Base-by-base conservation (phyloP, 225 moss, liverwort and hornwort genomes). In the Rhytidiadelphus loreus region DNA sequence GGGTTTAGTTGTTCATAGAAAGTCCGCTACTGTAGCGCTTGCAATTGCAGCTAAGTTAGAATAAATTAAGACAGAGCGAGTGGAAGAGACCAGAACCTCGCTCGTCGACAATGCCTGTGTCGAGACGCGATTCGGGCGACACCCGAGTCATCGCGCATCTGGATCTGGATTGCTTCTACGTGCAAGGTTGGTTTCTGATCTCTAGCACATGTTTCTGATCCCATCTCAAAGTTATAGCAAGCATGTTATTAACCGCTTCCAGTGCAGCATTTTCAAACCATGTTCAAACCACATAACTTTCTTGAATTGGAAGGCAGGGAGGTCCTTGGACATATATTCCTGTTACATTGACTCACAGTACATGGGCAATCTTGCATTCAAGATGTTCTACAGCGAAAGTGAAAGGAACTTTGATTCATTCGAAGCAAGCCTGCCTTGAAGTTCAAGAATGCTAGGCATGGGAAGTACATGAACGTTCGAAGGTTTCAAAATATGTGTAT, bases 91-190 rank as follows among this genome's bases (percentile, higher is more conserved):
- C 6, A 65, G 70, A 80, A 52, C 39, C 39, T 81, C 84, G 70
- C 55, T 39, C 70, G 32, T 70, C 69, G 69, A 94, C 68, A 76
- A 98, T 98, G 98, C 91, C 97, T 46, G 85, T 95, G 84, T 92
- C 94, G 17, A 93, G 93, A 86, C 92, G 94, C 32, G 96, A 96
- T 91, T 94, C 98, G 85, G 89, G 88, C 62, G 97, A 98, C 75
- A 92, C 92, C 41, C 91, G 97, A 59, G 95, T 97, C 52, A 96
- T 98, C 81, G 98, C 97, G 44, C 98, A 97, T 86, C 90, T 97
- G 81, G 98, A 98, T 90, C 94, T 98, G 37, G 98, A 98, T 85
- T 98, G 98, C 91, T 98, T 97, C 91, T 98, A 94, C 72, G 97
- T 96, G 17, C 98, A 96, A 94, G 98, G 98, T 96, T 93, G 89